phyloP scores from a whole-genome alignment of 2,329 filamentous ascomycete genomes.

The Epichloe baconii region DNA sequence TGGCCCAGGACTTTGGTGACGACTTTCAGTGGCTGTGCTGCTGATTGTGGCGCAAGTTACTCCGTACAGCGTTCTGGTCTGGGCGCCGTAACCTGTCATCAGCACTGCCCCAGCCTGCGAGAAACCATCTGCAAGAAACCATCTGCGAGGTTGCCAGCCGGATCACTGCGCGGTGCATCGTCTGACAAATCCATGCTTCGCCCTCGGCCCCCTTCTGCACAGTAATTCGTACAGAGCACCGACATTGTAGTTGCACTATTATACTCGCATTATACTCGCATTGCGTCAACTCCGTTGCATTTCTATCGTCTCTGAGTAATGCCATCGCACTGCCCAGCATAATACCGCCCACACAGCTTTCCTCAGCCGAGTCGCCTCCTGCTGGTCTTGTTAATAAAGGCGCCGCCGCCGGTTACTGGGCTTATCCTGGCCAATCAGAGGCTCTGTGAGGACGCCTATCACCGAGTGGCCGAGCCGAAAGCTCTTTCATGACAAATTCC shows the following conservation, averaged over 20 bases:
- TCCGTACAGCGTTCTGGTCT: too few species aligned
- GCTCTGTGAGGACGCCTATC: conserved; percentile 17
- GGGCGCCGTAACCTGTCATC: neutral
- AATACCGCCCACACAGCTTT: neutral
- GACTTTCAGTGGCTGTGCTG: conserved; percentile 9
- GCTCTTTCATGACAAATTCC: conserved; percentile 21
- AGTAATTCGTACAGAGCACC: neutral
- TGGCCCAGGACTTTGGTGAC: neutral
- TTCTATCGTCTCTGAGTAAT: neutral
- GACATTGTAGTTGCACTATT: neutral
- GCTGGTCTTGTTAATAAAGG: neutral
- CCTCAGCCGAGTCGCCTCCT: neutral
- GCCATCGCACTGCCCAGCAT: neutral
- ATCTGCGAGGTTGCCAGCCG: too few species aligned
- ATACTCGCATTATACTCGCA: neutral
- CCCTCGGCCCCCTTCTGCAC: too few species aligned
- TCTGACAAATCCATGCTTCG: too few species aligned
- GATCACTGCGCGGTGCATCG: too few species aligned
- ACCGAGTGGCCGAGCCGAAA: conserved; percentile 23
- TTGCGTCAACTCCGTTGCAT: neutral
- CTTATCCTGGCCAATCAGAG: conserved; percentile 18
- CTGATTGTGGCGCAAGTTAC: conserved; percentile 5
- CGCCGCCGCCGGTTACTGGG: neutral
- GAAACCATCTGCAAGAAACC: neutral
- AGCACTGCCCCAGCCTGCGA: neutral